Evolutionary conservation across 2,329 filamentous ascomycete species (phyloP), one percentile per base, ranked within the genome.

Genomic region (Geosmithia flava): DNA sequence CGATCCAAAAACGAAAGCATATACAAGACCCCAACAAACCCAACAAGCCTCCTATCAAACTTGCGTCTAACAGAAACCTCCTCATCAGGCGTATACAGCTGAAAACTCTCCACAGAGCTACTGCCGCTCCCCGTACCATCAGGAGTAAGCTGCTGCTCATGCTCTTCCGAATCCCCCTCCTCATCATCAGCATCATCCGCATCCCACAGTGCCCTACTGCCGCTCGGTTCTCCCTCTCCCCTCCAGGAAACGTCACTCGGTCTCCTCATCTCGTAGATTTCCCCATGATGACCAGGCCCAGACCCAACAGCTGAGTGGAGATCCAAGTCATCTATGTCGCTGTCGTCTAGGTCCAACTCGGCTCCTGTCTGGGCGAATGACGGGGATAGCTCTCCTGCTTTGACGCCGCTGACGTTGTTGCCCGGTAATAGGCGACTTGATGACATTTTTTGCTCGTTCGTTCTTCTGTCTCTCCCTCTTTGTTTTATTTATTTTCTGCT

Each of bases 1-100:
- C 89, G 76, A 63, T 95, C 89, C 54, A 95, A 66, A 60, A 95
- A 95, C 53, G 82, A 85, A 52, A 95, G 70, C 71, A 94, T 76
- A 61, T 93, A 96, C 13, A 95, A 72, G 50, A 91, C 62, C 11
- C 87, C 85, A 53, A 95, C 75, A 60, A 95, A 94, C 1, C 86
- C 62, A 6, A 95, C 87, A 47, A 96, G 73, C 53, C 75, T 78
- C 49, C 78, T 72, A 62, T 95, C 89, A 55, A 95, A 80, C 66
- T 86, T 89, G 58, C 71, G 73, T 49, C 89, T 72, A 8, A 94
- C 81, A 3, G 71, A 69, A 20, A 62, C 67, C 59, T 94, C 89
- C 62, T 96, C 89, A 48, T 89, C 82, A 0, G 69, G 66, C 3
- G 74, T 74, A 50, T 75, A 78, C 19, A 66, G 58, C 58, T 64